phyloP scores from a whole-genome alignment of 2,329 filamentous ascomycete genomes.

The Fusarium sp. region DNA sequence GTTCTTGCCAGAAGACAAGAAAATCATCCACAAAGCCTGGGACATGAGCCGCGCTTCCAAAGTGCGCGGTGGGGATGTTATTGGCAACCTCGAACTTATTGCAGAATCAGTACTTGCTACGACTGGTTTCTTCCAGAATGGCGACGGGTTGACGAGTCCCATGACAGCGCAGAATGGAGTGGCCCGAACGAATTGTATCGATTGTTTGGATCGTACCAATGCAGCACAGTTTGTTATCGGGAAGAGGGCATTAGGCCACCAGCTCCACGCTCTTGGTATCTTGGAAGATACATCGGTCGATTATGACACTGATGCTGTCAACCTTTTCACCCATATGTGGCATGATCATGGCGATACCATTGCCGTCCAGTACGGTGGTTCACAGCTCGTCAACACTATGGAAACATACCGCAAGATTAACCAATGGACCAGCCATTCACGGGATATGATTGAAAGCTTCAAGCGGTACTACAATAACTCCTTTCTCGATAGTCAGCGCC shows the following conservation, averaged over 20 bases:
- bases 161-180: conserved; percentile 86
- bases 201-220: conserved; percentile 96
- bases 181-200: conserved; percentile 96
- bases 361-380: conserved; percentile 96
- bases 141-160: conserved; percentile 73
- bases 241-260: conserved; percentile 90
- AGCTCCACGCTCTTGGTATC: conserved; percentile 90
- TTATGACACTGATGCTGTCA: conserved; percentile 95
- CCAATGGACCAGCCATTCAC: conserved; percentile 96
- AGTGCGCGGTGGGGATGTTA: conserved; percentile 90
- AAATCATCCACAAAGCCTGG: conserved; percentile 94
- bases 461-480: conserved; percentile 99
- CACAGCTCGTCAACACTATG: conserved; percentile 98
- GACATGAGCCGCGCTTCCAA: conserved; percentile 98
- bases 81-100: conserved; percentile 88
- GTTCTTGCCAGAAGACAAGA: conserved; percentile 83
- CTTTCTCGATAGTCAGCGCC: conserved; percentile 95
- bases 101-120: conserved; percentile 85
- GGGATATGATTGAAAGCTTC: conserved; percentile 99
- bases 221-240: conserved; percentile 98
- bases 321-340: conserved; percentile 98
- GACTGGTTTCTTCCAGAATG: conserved; percentile 96
- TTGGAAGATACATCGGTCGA: conserved; percentile 82
- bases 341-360: conserved; percentile 98
- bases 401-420: conserved; percentile 99